Percentiles rank a stretch among this genome's conserved stretches.
These are phyloP conservation scores for Fusarium devonianum DNA, from an alignment of 2,329 filamentous ascomycete species.

Conservation along the genomic window DNA sequence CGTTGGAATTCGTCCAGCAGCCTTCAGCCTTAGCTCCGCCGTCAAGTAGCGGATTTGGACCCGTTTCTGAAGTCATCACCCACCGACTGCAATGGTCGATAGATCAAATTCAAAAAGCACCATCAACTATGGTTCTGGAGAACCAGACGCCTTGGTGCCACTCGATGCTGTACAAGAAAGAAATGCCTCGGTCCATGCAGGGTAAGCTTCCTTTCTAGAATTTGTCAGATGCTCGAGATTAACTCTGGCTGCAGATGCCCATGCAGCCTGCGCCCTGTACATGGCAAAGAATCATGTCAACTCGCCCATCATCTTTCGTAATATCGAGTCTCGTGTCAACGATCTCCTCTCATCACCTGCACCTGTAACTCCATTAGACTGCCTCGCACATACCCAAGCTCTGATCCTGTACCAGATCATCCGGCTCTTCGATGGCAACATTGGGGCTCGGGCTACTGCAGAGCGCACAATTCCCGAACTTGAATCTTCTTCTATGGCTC, in stretches of 20 bases:
- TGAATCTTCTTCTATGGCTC: constrained; percentile 44
- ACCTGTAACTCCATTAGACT: constrained; percentile 39
- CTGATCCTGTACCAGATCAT: constrained; percentile 60
- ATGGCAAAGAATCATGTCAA: constrained; percentile 58
- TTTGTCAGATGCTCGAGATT: background rate
- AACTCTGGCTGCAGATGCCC: constrained; percentile 52
- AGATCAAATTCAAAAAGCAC: constrained; percentile 60
- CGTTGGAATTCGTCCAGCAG: constrained; percentile 34
- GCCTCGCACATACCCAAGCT: constrained; percentile 55
- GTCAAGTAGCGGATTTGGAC: constrained; percentile 29
- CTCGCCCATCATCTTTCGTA: constrained; percentile 55
- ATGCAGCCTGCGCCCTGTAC: constrained; percentile 61
- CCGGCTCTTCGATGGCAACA: constrained; percentile 58
- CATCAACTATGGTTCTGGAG: constrained; percentile 55
- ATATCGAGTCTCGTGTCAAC: constrained; percentile 54
- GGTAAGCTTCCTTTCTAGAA: constrained; percentile 44
- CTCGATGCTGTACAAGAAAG: constrained; percentile 55
- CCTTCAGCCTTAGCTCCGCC: constrained; percentile 36
- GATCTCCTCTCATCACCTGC: constrained; percentile 51
- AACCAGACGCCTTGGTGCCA: constrained; percentile 63
- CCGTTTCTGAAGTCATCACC: constrained; percentile 38
- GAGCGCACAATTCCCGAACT: constrained; percentile 46
- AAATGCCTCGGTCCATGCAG: constrained; percentile 60
- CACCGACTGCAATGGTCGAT: constrained; percentile 53
- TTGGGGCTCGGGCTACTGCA: constrained; percentile 50